Evolutionary conservation across 345 rosid species (phyloP), one percentile per base, ranked within the genome.

Genomic region (Sapria himalayana): DNA sequence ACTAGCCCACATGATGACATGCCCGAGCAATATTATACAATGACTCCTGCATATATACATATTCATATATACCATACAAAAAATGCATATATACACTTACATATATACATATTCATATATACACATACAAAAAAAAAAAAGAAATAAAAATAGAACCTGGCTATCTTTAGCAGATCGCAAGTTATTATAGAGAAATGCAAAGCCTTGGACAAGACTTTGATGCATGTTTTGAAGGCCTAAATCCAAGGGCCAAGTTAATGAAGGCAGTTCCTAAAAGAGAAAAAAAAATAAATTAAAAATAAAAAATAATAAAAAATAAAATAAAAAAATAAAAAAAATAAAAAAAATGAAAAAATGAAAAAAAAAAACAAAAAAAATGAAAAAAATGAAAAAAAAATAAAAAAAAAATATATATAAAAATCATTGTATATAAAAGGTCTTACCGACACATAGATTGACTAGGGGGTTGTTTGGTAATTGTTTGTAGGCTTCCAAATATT

Each of bases 191-290:
- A 89, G 93, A 58, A 82, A 82, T 4, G 94, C 75, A 39, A 86
- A 67, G 34, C 85, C 94, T 64, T 86, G 94, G 5, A 74, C 68
- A 13, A 82, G 56, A 54, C 93, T 72, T 37, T 78, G 74, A 37
- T 89, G 94, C 65, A 72, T 72, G 69, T 81, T 78, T 56, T 78
- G 81, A 39, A 81, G 94, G n/a, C 69, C 97, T 66, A 51, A 76
- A 78, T 49, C 97, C 92, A 15, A 81, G 91, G 13, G 97, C 71
- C 46, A 86, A 67, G 69, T 86, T 81, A 55, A 86, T 60, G 37
- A 86, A 65, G 4, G 97, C 72, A 58, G 82, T 59, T 49, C 94
- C 97, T 86, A 67, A 39, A 52, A 25, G 19, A 25, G 29, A 8
- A 37, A 25, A 63, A 46, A 21, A 37, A 2, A 41, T 22, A 15